phyloP scores from a whole-genome alignment of 768 basidiomycete species.

The Lactifluus volemus region DNA sequence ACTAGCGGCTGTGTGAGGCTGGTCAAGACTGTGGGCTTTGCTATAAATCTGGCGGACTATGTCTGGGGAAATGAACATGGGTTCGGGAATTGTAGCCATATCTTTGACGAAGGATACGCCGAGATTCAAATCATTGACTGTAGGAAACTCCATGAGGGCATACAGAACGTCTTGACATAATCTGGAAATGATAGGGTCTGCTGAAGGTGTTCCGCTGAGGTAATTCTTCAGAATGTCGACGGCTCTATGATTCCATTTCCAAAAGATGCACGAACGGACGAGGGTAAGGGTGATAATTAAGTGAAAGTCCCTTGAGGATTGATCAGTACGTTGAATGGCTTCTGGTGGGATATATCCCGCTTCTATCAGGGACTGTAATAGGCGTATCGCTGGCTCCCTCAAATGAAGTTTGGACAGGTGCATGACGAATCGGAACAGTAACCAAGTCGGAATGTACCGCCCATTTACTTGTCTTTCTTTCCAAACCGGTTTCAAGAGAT shows the following conservation, averaged over 20 bases:
- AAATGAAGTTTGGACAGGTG: conserved; percentile 32
- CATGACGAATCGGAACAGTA: conserved; percentile 37
- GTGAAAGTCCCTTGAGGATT: conserved; percentile 32
- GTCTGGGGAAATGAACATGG: conserved; percentile 33
- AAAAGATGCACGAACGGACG: conserved; percentile 44
- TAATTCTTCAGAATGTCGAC: conserved; percentile 30
- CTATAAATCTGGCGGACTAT: conserved; percentile 31
- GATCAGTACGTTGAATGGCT: conserved; percentile 34
- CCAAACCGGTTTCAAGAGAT: background rate
- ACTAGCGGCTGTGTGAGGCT: conserved; percentile 30
- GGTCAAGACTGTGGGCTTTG: conserved; percentile 8
- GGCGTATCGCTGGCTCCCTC: conserved; percentile 31
- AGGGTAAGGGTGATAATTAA: conserved; percentile 43
- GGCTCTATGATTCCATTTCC: conserved; percentile 43
- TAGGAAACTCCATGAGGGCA: conserved; percentile 14
- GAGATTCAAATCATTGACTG: conserved; percentile 28
- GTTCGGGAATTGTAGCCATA: conserved; percentile 26
- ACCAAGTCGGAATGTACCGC: conserved; percentile 23
- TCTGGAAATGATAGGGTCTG: conserved; percentile 24
- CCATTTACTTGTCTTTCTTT: background rate
- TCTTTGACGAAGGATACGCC: conserved; percentile 36
- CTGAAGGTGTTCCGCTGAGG: conserved; percentile 22
- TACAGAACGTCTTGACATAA: conserved; percentile 37
- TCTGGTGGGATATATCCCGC: conserved; percentile 38
- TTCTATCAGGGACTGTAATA: conserved; percentile 44